Conservation (phyloP, 305 asterid species). For the Caryopteris hybrid region DNA sequence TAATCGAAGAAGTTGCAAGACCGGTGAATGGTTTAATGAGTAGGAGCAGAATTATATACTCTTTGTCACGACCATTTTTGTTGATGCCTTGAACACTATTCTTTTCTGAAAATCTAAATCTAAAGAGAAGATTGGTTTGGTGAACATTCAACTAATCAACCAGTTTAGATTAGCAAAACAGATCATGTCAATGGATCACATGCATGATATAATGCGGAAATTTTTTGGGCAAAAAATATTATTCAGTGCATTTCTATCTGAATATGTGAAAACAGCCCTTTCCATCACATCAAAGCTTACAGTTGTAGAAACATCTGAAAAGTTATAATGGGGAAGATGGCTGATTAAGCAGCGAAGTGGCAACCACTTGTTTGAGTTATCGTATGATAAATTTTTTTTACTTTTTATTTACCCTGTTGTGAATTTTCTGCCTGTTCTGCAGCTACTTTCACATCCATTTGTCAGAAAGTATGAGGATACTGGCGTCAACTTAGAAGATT, state of each 20-base stretch:
- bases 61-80: neutral
- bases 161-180: neutral
- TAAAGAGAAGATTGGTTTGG: neutral
- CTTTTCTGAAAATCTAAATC: neutral
- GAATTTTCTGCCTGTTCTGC: conserved; percentile 18
- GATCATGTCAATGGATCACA: neutral
- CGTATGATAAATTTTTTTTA: neutral
- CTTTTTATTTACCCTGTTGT: neutral
- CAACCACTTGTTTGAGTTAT: neutral
- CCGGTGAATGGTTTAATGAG: too few species aligned
- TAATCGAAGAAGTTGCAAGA: too few species aligned
- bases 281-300: neutral
- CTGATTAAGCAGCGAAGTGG: neutral
- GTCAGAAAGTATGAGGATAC: conserved; percentile 53
- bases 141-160: neutral
- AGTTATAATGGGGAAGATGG: neutral
- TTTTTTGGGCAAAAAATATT: neutral
- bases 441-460: conserved; percentile 92
- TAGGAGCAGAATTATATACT: neutral
- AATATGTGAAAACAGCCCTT: neutral
- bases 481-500: conserved; percentile 67
- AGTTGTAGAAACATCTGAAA: neutral
- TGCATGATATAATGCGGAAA: neutral
- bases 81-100: neutral
- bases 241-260: neutral